Base-by-base conservation (phyloP, 2,329 filamentous ascomycete genomes). In the Phyllosticta paracitricarpa region DNA sequence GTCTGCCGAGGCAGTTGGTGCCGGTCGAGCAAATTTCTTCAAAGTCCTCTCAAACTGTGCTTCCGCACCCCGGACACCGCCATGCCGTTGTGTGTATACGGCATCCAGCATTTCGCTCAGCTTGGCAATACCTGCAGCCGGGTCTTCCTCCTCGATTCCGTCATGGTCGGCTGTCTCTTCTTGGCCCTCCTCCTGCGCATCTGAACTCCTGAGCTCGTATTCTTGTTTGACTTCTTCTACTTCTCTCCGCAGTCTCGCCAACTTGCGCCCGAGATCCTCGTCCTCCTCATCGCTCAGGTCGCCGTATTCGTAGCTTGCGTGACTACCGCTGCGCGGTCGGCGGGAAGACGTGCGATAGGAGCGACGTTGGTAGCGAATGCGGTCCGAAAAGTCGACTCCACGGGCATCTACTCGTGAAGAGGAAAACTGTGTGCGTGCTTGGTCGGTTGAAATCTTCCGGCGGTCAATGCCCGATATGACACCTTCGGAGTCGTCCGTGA, bases 351-450 rank as follows among this genome's bases (percentile, higher is more conserved):
- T 86, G 66, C 85, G 86, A 77, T 97, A 97, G 25, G 90, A 90
- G 74, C 89, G 90, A 64, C 89, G 84, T 19, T 69, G 66, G 73
- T 93, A 93, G 63, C 85, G 86, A 48, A 97, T 86, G 59, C 92
- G 87, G 74, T 97, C 92, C 2, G 92, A 96, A 73, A 97, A 94
- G 74, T 97, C 90, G 25, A 88, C 89, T 24, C 88, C 85, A 58
- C 82, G 82, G 5, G 91, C 87, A 70, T 96, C 89, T 33, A 96
- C 84, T 51, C 84, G 82, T 9, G 88, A 80, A 2, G 89, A 86
- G 60, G 87, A 80, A 72, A 99, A 99, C 53, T 86, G 84, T 33
- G 84, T 85, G 61, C 93, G 87, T 53, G 94, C 94, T 71, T 90
- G 83, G 67, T 89, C 83, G 65, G 91, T 85, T 64, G 89, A 87